Percentiles rank a stretch among this genome's conserved stretches.
These are phyloP conservation scores for Phytopythium boreale DNA, from an alignment of 352 stramenopile genomes.

Conservation along the genomic window DNA sequence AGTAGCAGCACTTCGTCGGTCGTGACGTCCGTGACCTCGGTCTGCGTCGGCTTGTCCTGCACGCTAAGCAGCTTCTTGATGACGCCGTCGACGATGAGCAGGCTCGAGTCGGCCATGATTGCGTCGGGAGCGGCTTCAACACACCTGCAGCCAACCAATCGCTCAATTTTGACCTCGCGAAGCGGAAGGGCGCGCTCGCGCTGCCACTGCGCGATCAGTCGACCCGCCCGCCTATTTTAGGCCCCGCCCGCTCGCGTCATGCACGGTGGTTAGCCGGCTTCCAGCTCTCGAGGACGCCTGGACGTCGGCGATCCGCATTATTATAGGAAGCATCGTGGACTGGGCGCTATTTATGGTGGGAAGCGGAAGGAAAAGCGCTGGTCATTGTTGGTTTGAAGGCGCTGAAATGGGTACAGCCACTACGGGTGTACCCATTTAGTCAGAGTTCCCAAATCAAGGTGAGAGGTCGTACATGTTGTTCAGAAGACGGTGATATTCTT, in stretches of 20 bases:
- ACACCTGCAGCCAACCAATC: background rate
- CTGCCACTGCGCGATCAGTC: too few species aligned
- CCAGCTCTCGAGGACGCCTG: too few species aligned
- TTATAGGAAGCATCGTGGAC: background rate
- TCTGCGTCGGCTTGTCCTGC: constrained; percentile 74
- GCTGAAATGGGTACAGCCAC: background rate
- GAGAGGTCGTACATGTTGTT: too few species aligned
- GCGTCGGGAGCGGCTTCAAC: background rate
- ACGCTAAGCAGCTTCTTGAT: constrained; percentile 75
- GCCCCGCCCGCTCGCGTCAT: background rate
- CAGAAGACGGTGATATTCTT: too few species aligned
- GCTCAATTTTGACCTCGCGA: background rate
- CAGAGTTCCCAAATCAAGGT: background rate
- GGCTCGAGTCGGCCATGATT: constrained; percentile 49
- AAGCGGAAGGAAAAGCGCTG: background rate
- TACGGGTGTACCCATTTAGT: background rate
- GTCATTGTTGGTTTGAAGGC: background rate
- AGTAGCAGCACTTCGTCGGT: constrained; percentile 76
- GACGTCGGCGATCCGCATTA: background rate
- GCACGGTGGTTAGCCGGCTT: too few species aligned
- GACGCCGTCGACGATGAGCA: constrained; percentile 58
- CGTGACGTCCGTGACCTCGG: constrained; percentile 75
- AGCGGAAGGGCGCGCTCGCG: background rate
- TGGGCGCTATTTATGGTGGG: background rate
- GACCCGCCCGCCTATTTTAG: background rate